Evolutionary conservation across 257 asterid genomes (phyloP).

Genomic region (Solanum etuberosum): DNA sequence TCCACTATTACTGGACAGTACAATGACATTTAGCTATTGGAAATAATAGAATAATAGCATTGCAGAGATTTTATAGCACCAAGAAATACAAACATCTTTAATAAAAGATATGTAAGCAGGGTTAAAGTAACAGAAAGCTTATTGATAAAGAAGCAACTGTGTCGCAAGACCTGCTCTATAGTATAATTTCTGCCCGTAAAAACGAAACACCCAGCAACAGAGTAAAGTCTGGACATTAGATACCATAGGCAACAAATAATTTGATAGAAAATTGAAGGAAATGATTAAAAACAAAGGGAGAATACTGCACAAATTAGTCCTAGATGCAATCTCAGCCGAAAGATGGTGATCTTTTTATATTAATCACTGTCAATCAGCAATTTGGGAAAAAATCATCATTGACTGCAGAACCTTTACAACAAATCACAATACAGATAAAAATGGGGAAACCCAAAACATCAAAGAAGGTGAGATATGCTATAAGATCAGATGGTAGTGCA

Average conservation of each 20-base stretch:
- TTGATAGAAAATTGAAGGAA: not conserved
- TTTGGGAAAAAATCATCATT: constrained; percentile 29
- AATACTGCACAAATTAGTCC: not conserved
- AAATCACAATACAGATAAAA: not conserved
- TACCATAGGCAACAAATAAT: constrained; percentile 24
- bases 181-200: constrained; percentile 36
- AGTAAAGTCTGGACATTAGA: constrained; percentile 34
- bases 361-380: constrained; percentile 45
- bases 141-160: constrained; percentile 19
- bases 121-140: constrained; percentile 37
- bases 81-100: not conserved
- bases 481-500: constrained; percentile 91
- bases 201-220: constrained; percentile 40
- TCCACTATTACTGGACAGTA: not conserved
- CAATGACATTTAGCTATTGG: too few species aligned
- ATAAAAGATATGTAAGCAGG: not conserved
- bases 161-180: constrained; percentile 53
- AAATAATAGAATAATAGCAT: not conserved
- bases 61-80: not conserved
- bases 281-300: not conserved
- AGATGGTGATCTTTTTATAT: constrained; percentile 60
- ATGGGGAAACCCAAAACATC: not conserved
- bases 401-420: constrained; percentile 7
- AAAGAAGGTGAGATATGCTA: not conserved
- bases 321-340: constrained; percentile 75